Base-by-base conservation (phyloP, 805 yeast species). In the Zygosaccharomyces bisporus region DNA sequence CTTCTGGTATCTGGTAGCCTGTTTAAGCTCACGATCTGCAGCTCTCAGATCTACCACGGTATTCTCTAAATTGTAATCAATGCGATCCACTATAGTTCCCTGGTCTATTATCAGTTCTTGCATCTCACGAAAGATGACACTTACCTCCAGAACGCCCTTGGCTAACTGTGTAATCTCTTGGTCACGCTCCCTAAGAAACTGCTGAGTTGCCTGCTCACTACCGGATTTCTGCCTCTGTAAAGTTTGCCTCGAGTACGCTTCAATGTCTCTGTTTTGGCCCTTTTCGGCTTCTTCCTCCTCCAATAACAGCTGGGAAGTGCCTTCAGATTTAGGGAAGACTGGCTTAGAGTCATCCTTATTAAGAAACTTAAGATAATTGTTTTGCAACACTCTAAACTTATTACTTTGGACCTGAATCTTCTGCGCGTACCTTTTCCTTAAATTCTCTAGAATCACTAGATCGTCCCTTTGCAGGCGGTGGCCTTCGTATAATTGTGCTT, bases 41-140 rank as follows among this genome's bases (percentile, higher is more conserved):
- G 73, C 75, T 56, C 81, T 79, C 47, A 91, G 76, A 52, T 88
- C 84, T 27, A 78, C 78, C 2, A 79, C 83, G n/a, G 95, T 83
- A 47, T 80, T 81, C 49, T 83, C 84, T 47, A 93, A 68, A 60
- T 93, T 93, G 63, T 91, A 93, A 65, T 91, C 99, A 45, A 93
- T 91, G 53, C 97, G 72, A 66, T 93, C 99, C 47, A 93, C 72
- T 34, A 93, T 75, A 0, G 96, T 87, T 1, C 99, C 99, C 66
- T 93, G 99, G 58, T 93, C 98, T 44, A 93, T 84, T 34, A 93
- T 86, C 74, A 93, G 73, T 30, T 81, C 79, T 58, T 95, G 97
- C 77, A 93, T 77, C 58, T 93, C 98, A 61, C 85, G 84, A 70
- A 93, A 93, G 35, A 93, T 91, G 1, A 91, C 87, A 23, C 95